Evolutionary conservation across 2,329 filamentous ascomycete species (phyloP), one percentile per base, ranked within the genome.

Genomic region (Escovopsis sp.): DNA sequence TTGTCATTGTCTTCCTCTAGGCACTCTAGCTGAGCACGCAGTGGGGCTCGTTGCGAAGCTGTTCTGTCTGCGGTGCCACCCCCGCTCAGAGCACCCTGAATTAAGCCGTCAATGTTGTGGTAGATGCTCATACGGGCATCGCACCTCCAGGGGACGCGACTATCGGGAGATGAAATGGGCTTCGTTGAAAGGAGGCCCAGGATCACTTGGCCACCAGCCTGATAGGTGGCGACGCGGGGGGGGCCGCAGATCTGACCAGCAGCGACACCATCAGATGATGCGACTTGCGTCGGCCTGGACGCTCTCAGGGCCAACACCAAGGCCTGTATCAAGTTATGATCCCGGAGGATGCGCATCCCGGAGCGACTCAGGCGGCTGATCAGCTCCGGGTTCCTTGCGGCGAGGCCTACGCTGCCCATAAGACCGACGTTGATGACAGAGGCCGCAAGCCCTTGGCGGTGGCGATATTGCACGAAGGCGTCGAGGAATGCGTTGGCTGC

Each of bases 401-500:
- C 48, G 41, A 57, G 60, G 14, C 47, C 45, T 8, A 43, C 36
- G 29, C 39, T 45, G 7, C 39, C 36, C n/a, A 49, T 33, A 2
- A 43, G 46, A 2, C 47, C 43, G 5, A 49, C 25, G 13, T 49
- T 39, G 5, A 48, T 24, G 12, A 40, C 45, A 5, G 43, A 29
- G 2, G 43, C 43, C 5, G 43, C 15, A 10, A 49, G 40, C 6
- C 39, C 39, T 5, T 24, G 16, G 12, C 10, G 6, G 25, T 27
- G 15, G 10, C 65, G 58, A 39, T 59, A 60, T 7, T 54, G 53
- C 10, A 53, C 59, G 34, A 68, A 56, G 3, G 55, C 51, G 31
- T 66, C 58, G 39, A 64, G 50, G 49, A 60, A 68, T 6, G 56
- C 51, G 45, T 67, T 67, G n/a, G 55, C 63, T 1, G 61, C 57